Evolutionary conservation across 805 yeast species (phyloP), one percentile per base, ranked within the genome.

Genomic region (Ogataea minuta): DNA sequence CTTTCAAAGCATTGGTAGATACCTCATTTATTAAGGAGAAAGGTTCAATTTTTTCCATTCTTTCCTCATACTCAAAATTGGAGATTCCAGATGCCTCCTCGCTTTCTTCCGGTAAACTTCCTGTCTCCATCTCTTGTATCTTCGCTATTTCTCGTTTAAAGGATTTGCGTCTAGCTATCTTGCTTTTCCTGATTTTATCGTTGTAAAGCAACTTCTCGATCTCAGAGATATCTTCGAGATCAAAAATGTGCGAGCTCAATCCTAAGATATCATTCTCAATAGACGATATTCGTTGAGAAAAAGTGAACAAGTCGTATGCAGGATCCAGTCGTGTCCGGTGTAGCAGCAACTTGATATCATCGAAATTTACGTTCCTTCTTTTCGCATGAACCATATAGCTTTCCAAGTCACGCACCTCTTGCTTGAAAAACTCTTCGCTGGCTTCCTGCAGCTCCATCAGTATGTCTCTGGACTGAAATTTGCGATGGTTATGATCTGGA

Each of bases 341-440:
- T 43, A 67, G 48, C 21, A 60, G 48, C 17, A 69, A 48, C 23
- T 61, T 44, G 6, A 63, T 62, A 45, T 69, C 72, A 21, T 56
- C 58, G 14, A 54, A 54, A 24, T 50, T 54, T 10, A 67, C 57
- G 6, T 47, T 48, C 16, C 57, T 50, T 9, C 63, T 46, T 13
- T 56, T 51, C 4, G 52, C 54, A 44, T 65, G 70, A 11, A 42
- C 48, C 2, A 68, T 66, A 44, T 60, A 64, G 3, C 62, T 57
- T 14, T 54, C 46, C 32, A 69, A 50, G 42, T 68, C 71, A 0
- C 35, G 41, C 46, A 64, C 40, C 39, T 68, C 62, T 15, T 62
- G 64, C 16, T 49, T 44, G 28, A 70, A 51, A 32, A 70, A 70
- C 28, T 59, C 62, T 15, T 56, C 53, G 2, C 70, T 62, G 29